These are phyloP conservation scores for Taphrina wiesneri DNA, from an alignment of 1,139 yeast genomes.

Conservation along the genomic window DNA sequence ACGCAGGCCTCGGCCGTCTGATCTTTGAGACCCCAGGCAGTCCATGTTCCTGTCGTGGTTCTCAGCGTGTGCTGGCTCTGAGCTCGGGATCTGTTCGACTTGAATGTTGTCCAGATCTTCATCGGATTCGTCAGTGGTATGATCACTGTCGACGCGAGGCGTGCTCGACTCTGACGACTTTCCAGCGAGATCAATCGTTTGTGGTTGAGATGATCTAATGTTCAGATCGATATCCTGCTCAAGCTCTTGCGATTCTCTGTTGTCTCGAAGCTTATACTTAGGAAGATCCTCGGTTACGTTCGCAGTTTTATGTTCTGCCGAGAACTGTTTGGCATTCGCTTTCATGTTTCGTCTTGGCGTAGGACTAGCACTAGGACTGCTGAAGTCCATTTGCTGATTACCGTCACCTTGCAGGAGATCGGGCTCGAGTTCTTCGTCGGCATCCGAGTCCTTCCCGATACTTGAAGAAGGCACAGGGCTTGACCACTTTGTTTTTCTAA, in stretches of 20 bases:
- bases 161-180: not conserved
- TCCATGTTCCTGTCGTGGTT: not conserved
- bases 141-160: not conserved
- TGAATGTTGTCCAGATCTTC: not conserved
- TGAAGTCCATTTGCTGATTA: not conserved
- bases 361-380: not conserved
- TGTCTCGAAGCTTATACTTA: not conserved
- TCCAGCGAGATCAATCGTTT: not conserved
- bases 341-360: not conserved
- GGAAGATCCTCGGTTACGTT: not conserved
- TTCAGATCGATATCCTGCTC: conserved; percentile 7
- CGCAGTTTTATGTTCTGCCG: not conserved
- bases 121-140: conserved; percentile 21
- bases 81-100: not conserved
- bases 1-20: too few species aligned
- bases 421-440: not conserved
- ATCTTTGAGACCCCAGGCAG: too few species aligned
- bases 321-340: not conserved
- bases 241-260: conserved; percentile 9
- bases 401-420: not conserved
- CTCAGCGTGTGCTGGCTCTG: not conserved
- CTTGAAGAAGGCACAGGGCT: conserved; percentile 13
- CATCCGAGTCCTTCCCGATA: not conserved
- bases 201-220: not conserved
- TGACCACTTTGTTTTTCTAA: conserved; percentile 18